A percentile compares a stretch with the other conserved stretches of the same genome.
Conservation (phyloP, 805 yeast species). For the Ogataea trehalophila region DNA sequence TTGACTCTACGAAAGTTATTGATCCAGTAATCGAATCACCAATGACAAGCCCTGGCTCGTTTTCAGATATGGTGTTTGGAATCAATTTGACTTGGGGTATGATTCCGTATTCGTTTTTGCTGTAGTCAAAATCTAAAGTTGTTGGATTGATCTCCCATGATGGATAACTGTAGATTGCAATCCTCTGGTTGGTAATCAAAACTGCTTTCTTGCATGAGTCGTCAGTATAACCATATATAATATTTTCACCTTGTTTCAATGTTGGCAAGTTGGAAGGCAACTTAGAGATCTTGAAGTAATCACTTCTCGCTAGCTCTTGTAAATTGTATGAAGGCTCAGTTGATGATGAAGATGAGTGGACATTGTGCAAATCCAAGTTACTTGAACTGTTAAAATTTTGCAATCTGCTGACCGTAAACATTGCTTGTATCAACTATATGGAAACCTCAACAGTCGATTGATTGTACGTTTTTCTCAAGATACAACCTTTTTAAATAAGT, state of each 20-base stretch:
- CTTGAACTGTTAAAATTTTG: slow-evolving; percentile 1
- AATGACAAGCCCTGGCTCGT: slow-evolving; percentile 66
- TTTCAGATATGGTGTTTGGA: slow-evolving; percentile 46
- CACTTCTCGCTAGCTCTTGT: slow-evolving; percentile 54
- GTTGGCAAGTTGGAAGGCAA: slow-evolving; percentile 51
- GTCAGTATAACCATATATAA: slow-evolving; percentile 20
- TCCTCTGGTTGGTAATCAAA: slow-evolving; percentile 40
- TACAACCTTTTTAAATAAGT: background rate
- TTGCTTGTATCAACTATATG: background rate
- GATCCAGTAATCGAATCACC: slow-evolving; percentile 55
- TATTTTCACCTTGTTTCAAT: slow-evolving; percentile 26
- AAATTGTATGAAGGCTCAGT: background rate
- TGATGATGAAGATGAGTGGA: background rate
- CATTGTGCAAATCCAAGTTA: too few species aligned
- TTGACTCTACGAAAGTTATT: slow-evolving; percentile 67
- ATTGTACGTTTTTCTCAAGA: background rate
- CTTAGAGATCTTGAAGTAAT: slow-evolving; percentile 51
- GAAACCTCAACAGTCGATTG: background rate
- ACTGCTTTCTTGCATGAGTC: slow-evolving; percentile 25
- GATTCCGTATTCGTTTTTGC: slow-evolving; percentile 21
- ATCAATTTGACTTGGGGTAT: slow-evolving; percentile 56
- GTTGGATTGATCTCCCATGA: slow-evolving; percentile 58
- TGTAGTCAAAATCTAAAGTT: slow-evolving; percentile 47
- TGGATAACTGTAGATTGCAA: slow-evolving; percentile 65
- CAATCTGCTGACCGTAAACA: slow-evolving; percentile 12